Conservation (phyloP, 164 flowering plant genomes). For the Santalum album region DNA sequence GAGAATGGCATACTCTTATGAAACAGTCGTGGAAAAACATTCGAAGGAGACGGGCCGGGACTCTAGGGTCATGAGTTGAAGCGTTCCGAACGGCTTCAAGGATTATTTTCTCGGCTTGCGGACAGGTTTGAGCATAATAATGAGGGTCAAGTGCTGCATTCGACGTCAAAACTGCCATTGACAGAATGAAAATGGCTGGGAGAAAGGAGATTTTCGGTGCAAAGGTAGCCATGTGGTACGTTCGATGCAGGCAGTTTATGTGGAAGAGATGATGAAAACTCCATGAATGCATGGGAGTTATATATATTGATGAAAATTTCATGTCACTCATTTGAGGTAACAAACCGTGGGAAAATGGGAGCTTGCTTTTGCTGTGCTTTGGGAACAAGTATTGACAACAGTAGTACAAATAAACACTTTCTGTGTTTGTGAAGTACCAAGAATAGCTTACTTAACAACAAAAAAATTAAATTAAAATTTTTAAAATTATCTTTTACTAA, state of each 20-base stretch:
- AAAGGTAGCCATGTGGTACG: no score
- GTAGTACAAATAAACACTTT: no score
- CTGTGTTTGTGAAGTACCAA: no score
- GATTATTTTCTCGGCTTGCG: slow-evolving; percentile 51
- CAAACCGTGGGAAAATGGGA: background rate
- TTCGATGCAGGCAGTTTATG: background rate
- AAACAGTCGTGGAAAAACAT: slow-evolving; percentile 76
- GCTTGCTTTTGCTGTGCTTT: background rate
- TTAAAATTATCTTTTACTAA: no score
- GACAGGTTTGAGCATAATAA: slow-evolving; percentile 52
- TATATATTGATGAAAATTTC: slow-evolving; percentile 9
- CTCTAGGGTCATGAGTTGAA: slow-evolving; percentile 41
- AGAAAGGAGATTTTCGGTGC: slow-evolving; percentile 2
- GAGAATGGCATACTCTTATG: slow-evolving; percentile 33
- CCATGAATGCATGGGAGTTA: slow-evolving; percentile 2
- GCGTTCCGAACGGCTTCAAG: slow-evolving; percentile 36
- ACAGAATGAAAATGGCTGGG: slow-evolving; percentile 9
- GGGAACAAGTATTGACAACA: no score
- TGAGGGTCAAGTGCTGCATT: slow-evolving; percentile 29
- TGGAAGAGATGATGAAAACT: background rate
- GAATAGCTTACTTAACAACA: no score
- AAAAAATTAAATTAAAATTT: no score
- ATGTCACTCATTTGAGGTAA: slow-evolving; percentile 25
- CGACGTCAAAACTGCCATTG: slow-evolving; percentile 10
- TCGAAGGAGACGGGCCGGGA: slow-evolving; percentile 51